Evolutionary conservation across 768 basidiomycete genomes (phyloP).

Genomic region (Guyanaporus albipodus): DNA sequence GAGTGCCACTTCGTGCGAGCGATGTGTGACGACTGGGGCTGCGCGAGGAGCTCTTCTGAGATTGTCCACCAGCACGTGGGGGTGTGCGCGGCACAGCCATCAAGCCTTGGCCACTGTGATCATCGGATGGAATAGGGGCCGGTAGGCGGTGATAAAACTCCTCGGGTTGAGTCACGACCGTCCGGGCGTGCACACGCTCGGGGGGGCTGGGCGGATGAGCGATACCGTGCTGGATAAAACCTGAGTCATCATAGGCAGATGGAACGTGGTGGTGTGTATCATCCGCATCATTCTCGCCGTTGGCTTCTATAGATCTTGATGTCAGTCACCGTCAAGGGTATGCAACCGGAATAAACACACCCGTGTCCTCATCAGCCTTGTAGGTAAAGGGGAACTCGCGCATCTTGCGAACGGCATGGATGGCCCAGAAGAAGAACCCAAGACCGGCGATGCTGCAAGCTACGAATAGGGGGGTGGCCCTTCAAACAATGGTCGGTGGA

Average conservation of each 20-base stretch:
- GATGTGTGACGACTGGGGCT: background rate
- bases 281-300: background rate
- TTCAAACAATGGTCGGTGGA: background rate
- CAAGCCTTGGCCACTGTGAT: background rate
- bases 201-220: conserved; percentile 4
- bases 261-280: conserved; percentile 8
- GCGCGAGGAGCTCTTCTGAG: background rate
- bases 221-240: background rate
- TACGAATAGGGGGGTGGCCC: background rate
- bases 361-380: background rate
- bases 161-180: conserved; percentile 1
- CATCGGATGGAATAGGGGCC: background rate
- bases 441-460: conserved; percentile 17
- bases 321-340: background rate
- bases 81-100: background rate
- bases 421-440: conserved; percentile 18
- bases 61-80: background rate
- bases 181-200: conserved; percentile 10
- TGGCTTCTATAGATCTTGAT: background rate
- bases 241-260: background rate
- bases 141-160: background rate
- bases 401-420: conserved; percentile 23
- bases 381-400: conserved; percentile 6
- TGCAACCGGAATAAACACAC: background rate
- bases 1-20: background rate